Evolutionary conservation across 2,329 filamentous ascomycete species (phyloP), one percentile per base, ranked within the genome.

Genomic region (Fusarium armeniacum): DNA sequence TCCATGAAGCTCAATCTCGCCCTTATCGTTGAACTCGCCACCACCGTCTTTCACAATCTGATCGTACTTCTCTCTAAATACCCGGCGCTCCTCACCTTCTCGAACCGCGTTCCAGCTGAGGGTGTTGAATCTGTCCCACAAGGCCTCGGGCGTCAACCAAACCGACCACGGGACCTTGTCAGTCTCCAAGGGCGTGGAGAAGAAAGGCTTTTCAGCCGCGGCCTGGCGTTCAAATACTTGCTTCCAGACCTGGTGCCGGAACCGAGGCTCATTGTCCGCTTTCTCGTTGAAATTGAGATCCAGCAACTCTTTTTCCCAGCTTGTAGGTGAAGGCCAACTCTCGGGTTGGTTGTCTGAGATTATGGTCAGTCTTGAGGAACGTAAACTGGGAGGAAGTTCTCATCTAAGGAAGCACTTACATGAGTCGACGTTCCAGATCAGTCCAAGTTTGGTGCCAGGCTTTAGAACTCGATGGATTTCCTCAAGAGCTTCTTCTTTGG

Each of bases 371-470:
- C 36, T 52, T 38, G 18, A 12, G 8, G 18, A 16, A 28, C 6
- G 4, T 18, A 4, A 28, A 11, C 65, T 32, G 18, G 10, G 15
- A 43, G 20, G n/a, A 12, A 10, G 16, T 10, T 10, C 35, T n/a
- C 40, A 26, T 35, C 24, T 43, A 41, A 11, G 32, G 33, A 40
- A 52, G 22, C 11, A 26, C 16, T 84, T 79, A 90, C 90, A 92
- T 69, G 91, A 89, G 76, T 93, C 90, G 62, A 90, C 82, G 72
- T 93, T 93, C 91, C 91, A 93, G 55, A 93, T 89, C 76, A 92
- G 78, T 16, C 88, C 91, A 30, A 93, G 81, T 30, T 83, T 82
- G 9, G 86, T 86, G 9, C 84, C 85, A 1, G 88, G 88, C 73
- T 85, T 86, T 49, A 93, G 79, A 0, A 91, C 85, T 47, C 90